Percentiles rank a stretch among this genome's conserved stretches.
Evolutionary conservation across 352 stramenopile genomes (phyloP).

Genomic region (Phytophthora kernoviae): DNA sequence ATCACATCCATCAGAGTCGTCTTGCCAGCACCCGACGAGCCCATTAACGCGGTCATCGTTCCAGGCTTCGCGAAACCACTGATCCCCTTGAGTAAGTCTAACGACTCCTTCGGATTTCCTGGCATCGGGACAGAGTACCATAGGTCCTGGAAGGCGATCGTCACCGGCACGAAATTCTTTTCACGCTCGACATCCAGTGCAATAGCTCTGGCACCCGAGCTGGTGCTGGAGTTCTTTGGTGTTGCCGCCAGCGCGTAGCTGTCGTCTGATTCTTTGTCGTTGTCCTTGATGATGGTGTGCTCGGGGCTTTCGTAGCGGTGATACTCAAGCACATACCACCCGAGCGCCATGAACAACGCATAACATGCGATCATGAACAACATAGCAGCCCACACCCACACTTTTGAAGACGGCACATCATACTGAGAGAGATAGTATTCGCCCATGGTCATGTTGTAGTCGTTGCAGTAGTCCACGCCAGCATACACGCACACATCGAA

Average conservation of each 20-base stretch:
- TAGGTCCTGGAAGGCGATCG: neutral
- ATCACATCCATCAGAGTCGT: conserved; percentile 1
- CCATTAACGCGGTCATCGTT: conserved; percentile 1
- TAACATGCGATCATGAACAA: conserved; percentile 38
- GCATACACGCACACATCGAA: conserved; percentile 34
- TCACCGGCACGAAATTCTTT: conserved; percentile 2
- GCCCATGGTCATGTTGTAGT: conserved; percentile 37
- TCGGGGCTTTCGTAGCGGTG: conserved; percentile 33
- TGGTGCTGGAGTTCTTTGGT: conserved; percentile 17
- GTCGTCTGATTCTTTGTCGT: conserved; percentile 19
- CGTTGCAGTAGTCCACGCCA: conserved; percentile 29
- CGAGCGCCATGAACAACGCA: conserved; percentile 31
- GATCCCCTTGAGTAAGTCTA: neutral
- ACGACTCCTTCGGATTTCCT: conserved; percentile 2
- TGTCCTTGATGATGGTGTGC: conserved; percentile 29
- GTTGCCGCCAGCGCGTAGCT: conserved; percentile 23
- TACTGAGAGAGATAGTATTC: conserved; percentile 40
- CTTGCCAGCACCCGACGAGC: neutral
- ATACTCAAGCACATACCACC: conserved; percentile 34
- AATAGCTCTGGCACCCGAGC: conserved; percentile 10
- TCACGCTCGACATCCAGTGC: conserved; percentile 13
- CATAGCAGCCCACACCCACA: conserved; percentile 41
- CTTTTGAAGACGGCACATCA: conserved; percentile 23
- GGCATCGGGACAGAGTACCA: conserved; percentile 1
- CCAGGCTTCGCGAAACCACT: conserved; percentile 2